Percentiles rank a stretch among this genome's conserved stretches.
phyloP scores from a whole-genome alignment of 2,329 filamentous ascomycete genomes.

The Tetracladium maxilliforme region DNA sequence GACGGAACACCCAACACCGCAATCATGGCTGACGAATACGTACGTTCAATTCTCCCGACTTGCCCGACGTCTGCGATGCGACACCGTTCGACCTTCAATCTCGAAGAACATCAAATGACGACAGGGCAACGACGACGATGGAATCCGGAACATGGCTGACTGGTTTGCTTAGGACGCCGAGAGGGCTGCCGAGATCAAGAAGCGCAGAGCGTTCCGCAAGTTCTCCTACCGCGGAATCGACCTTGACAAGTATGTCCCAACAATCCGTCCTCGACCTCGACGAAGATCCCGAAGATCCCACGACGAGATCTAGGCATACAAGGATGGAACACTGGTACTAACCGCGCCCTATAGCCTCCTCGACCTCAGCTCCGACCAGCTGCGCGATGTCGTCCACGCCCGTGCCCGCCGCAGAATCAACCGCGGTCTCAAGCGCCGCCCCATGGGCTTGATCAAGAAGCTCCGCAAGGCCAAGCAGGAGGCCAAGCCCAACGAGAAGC shows the following conservation, averaged over 20 bases:
- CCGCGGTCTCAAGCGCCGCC: constrained; percentile 98
- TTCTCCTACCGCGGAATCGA: constrained; percentile 99
- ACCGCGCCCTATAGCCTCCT: constrained; percentile 52
- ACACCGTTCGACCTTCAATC: constrained; percentile 1
- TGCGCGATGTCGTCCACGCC: constrained; percentile 98
- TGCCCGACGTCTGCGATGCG: constrained; percentile 1
- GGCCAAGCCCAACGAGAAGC: constrained; percentile 99
- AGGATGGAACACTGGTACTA: too few species aligned
- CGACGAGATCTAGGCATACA: too few species aligned
- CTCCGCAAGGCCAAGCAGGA: constrained; percentile 99
- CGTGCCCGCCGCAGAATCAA: constrained; percentile 98
- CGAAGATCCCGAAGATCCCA: constrained; percentile 1
- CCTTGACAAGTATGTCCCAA: constrained; percentile 78
- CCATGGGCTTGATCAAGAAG: constrained; percentile 99
- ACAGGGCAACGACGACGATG: neutral
- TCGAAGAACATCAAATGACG: constrained; percentile 2
- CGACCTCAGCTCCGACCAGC: constrained; percentile 95
- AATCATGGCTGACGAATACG: constrained; percentile 76
- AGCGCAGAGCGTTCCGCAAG: constrained; percentile 99
- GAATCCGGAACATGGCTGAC: constrained; percentile 14
- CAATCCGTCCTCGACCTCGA: constrained; percentile 2
- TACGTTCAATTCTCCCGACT: constrained; percentile 27
- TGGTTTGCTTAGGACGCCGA: constrained; percentile 61
- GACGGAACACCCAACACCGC: constrained; percentile 24
- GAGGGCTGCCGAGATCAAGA: constrained; percentile 99